Base-by-base conservation (phyloP, 1,139 yeast species). In the Pichia cactophila region DNA sequence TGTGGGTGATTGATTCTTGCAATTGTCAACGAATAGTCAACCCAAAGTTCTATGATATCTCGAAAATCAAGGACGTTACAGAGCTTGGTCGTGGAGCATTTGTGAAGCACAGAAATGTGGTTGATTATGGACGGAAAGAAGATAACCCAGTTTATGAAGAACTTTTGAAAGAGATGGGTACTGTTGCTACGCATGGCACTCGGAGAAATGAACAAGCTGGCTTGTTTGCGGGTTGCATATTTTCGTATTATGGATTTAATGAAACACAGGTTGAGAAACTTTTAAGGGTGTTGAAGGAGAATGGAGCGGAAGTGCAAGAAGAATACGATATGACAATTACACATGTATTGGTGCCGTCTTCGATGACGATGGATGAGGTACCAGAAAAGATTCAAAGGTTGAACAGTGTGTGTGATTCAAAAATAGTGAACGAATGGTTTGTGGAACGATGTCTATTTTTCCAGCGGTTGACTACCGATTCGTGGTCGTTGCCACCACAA, bases 401-500 rank as follows among this genome's bases (percentile, higher is more conserved):
- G 28, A 43, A 47, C 4, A 48, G 41, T 5, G 28, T 50, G 6
- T 47, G 55, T 12, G 58, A 49, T 42, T 38, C 56, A n/a, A 58
- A 59, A 36, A 60, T 72, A 2, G 77, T 80, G 2, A 84, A 96
- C 2, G 97, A 90, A 65, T 88, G 96, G 90, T 83, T 86, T 58
- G 68, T 90, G 29, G 97, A 90, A 64, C 67, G 97, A 52, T 77
- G 87, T 33, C 69, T 89, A 33, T 83, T 76, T 63, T 83, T 84
- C 59, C 75, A 77, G 43, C 67, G 68, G 46, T 60, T 83, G 5
- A 66, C 70, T 12, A 58, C 70, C 39, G 96, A 88, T 61, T 65
- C 73, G n/a, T 90, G 97, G 97, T 78, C 87, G 1, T 63, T 65
- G 36, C 92, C 89, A 1, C 70, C 81, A 50, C 69, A 65, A 26